Conservation (phyloP, 345 rosid species). For the Syzygium jambos region DNA sequence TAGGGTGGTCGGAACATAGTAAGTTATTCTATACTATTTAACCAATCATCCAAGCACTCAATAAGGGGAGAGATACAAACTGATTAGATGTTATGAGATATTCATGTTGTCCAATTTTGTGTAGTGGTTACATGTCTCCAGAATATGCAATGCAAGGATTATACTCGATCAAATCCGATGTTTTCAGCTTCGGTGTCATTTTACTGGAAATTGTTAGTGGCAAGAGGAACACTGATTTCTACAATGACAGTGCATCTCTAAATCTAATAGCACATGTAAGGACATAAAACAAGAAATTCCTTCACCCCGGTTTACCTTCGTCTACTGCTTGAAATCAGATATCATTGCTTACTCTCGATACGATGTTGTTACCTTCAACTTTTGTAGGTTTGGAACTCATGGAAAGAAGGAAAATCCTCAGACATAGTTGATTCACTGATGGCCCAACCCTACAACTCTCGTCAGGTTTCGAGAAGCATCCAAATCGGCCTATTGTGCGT, state of each 20-base stretch:
- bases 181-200: background rate
- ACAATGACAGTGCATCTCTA: background rate
- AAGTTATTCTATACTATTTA: background rate
- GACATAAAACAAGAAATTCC: background rate
- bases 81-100: background rate
- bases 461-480: background rate
- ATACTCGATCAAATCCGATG: background rate
- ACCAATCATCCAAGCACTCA: background rate
- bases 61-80: background rate
- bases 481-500: background rate
- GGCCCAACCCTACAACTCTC: background rate
- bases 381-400: background rate
- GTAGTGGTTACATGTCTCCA: background rate
- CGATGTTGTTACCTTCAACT: background rate
- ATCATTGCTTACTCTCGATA: background rate
- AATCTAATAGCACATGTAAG: background rate
- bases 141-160: background rate
- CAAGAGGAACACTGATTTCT: background rate
- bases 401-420: background rate
- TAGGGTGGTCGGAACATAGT: background rate
- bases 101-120: background rate
- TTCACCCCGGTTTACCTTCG: background rate
- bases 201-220: background rate
- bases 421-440: background rate
- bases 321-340: background rate